Evolutionary conservation across 306 rosid genomes (phyloP), one percentile per base, ranked within the genome.

Genomic region (Coriaria nepalensis): DNA sequence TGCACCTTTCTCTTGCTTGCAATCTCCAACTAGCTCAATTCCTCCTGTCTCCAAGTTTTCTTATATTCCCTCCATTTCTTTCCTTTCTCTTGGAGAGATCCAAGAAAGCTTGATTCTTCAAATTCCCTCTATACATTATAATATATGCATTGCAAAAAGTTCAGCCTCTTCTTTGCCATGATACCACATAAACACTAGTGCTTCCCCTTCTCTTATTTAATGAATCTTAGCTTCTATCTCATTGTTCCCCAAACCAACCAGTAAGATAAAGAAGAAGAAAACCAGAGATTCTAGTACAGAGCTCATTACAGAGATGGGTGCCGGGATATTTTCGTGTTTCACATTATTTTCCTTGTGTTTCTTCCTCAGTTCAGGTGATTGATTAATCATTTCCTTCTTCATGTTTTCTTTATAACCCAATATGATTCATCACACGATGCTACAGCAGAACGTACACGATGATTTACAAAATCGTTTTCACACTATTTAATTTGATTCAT

Each of bases 1-100:
- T 66, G 76, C 68, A 70, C 86, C 85, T 62, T 3, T 72, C 77
- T 49, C 78, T 82, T 82, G 96, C 96, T 87, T 87, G 93, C 59
- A 57, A 50, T 73, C 58, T 75, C 74, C 72, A 76, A 73, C 94
- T 52, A 80, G 66, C 79, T 35, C 60, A 58, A 73, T 79, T 75
- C 71, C 96, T 80, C 85, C 72, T 78, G 73, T 78, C 94, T 80
- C 87, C 87, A 87, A 83, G 96, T 87, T 80, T 87, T 76, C 94
- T 51, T 59, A 78, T 87, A 83, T 83, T 83, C 96, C 80, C 65
- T 37, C 54, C 55, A 33, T 74, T 77, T 75, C 80, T 63, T 67
- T 70, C 68, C 67, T 53, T 43, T 67, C 78, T 64, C 74, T 68
- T 60, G 51, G 13, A 8, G 13, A 8, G 76, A 82, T 73, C 82